A percentile compares a stretch with the other conserved stretches of the same genome.
These are phyloP conservation scores for Claviceps quebecensis DNA, from an alignment of 2,329 filamentous ascomycete species.

Conservation along the genomic window DNA sequence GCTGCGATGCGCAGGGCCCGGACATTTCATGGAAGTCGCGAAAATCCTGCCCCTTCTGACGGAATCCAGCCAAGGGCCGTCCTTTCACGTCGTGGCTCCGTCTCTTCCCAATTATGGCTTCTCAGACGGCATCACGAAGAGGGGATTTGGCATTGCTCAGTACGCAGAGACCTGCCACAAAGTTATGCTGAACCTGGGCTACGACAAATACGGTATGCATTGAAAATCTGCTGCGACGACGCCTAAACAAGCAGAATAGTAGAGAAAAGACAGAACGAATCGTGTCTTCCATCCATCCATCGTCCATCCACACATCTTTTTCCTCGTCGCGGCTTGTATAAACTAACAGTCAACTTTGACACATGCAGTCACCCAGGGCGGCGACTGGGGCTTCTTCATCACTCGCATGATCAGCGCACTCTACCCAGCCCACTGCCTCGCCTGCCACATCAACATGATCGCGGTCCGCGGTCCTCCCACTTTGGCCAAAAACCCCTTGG, in stretches of 20 bases:
- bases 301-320: no score
- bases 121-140: conserved; percentile 16
- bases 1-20: conserved; percentile 36
- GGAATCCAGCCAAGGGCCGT: conserved; percentile 18
- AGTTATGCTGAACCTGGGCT: conserved; percentile 55
- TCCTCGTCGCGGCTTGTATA: no score
- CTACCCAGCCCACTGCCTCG: conserved; percentile 38
- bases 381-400: conserved; percentile 58
- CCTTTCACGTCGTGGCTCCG: conserved; percentile 44
- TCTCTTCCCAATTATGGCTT: conserved; percentile 40
- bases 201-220: conserved; percentile 18
- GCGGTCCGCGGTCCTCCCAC: conserved; percentile 33
- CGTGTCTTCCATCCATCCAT: no score
- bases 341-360: conserved; percentile 28
- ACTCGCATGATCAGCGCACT: conserved; percentile 45
- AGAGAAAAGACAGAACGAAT: no score
- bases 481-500: conserved; percentile 36
- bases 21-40: conserved; percentile 51
- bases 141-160: conserved; percentile 19
- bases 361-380: conserved; percentile 39
- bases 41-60: conserved; percentile 43
- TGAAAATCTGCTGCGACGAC: no score
- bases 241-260: no score
- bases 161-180: conserved; percentile 46
- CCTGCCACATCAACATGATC: conserved; percentile 44